phyloP scores from a whole-genome alignment of 768 basidiomycete genomes.

The Pholiota conissans region DNA sequence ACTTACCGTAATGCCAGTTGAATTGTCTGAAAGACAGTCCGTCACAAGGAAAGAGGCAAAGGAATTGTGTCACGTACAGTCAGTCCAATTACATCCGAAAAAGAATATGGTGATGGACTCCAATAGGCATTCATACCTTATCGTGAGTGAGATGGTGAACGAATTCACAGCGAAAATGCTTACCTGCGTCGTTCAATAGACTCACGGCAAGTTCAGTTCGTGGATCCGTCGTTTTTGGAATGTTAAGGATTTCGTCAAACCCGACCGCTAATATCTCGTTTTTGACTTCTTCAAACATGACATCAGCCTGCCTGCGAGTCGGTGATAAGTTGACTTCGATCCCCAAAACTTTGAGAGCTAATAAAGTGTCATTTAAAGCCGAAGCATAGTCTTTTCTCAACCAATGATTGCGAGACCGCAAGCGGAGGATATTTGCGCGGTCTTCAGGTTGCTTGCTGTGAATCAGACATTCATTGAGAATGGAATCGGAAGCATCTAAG shows the following conservation, averaged over 20 bases:
- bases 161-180: background rate
- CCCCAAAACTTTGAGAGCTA: slow-evolving; percentile 60
- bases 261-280: slow-evolving; percentile 70
- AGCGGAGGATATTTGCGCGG: slow-evolving; percentile 52
- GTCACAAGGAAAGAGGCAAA: background rate
- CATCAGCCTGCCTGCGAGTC: slow-evolving; percentile 52
- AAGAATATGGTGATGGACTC: slow-evolving; percentile 54
- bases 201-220: slow-evolving; percentile 63
- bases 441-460: slow-evolving; percentile 53
- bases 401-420: slow-evolving; percentile 67
- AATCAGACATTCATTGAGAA: slow-evolving; percentile 54
- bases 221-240: slow-evolving; percentile 61
- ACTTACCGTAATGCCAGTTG: slow-evolving; percentile 59
- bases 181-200: slow-evolving; percentile 70
- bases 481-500: slow-evolving; percentile 48
- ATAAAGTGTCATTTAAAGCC: slow-evolving; percentile 58
- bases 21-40: slow-evolving; percentile 47
- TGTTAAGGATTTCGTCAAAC: slow-evolving; percentile 64
- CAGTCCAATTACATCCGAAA: slow-evolving; percentile 63
- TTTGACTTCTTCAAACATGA: slow-evolving; percentile 70
- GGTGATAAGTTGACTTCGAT: slow-evolving; percentile 59
- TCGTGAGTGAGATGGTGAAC: background rate
- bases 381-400: slow-evolving; percentile 54
- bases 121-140: slow-evolving; percentile 71
- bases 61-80: slow-evolving; percentile 47